These are phyloP conservation scores for Ceratobasidium sp. DNA, from an alignment of 1,284 basidiomycete species.

Conservation along the genomic window DNA sequence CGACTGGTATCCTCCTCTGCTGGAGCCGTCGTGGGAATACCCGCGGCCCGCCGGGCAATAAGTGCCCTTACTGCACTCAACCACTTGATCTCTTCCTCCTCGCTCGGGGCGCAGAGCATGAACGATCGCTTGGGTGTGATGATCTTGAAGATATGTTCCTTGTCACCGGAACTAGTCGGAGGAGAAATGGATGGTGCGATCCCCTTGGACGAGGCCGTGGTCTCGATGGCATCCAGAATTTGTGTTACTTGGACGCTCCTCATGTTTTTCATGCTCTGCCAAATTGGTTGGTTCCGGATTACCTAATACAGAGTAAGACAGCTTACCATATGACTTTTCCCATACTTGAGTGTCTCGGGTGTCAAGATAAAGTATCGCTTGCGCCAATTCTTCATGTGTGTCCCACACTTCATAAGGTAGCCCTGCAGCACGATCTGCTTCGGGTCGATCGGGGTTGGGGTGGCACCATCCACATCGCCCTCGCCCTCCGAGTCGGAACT, in stretches of 20 bases:
- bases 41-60: constrained; percentile 65
- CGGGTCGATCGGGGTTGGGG: constrained; percentile 62
- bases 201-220: constrained; percentile 43
- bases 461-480: constrained; percentile 48
- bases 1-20: constrained; percentile 10
- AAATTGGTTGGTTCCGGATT: constrained; percentile 40
- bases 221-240: constrained; percentile 91
- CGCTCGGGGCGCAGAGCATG: constrained; percentile 90
- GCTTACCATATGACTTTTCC: constrained; percentile 83
- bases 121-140: constrained; percentile 92
- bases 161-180: constrained; percentile 24
- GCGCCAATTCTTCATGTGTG: constrained; percentile 91
- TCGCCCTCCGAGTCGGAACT: constrained; percentile 80
- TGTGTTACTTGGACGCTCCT: constrained; percentile 83
- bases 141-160: constrained; percentile 85
- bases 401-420: constrained; percentile 97
- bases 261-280: constrained; percentile 84
- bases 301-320: constrained; percentile 38
- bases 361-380: constrained; percentile 93
- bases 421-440: constrained; percentile 81
- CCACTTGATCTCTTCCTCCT: constrained; percentile 99
- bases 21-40: not conserved
- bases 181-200: constrained; percentile 42
- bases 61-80: constrained; percentile 90
- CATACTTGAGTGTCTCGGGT: constrained; percentile 80